Evolutionary conservation across 352 stramenopile genomes (phyloP), one percentile per base, ranked within the genome.

Genomic region (Hyaloperonospora brassicae): DNA sequence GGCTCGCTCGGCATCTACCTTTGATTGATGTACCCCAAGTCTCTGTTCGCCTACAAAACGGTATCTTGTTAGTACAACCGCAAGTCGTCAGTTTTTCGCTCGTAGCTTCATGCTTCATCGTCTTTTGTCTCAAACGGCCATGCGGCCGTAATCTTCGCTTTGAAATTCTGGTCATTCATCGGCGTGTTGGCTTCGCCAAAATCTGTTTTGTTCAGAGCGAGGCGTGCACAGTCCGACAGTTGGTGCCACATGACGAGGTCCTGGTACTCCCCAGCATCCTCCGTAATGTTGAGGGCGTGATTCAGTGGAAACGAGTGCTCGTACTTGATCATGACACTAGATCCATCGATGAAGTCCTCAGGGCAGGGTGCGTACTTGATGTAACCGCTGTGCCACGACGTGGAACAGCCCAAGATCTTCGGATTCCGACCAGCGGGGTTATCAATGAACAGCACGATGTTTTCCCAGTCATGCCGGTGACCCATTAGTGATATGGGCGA

Each of bases 381-480:
- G 49, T 63, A 68, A 6, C 55, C 55, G 35, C 47, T 61, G 52
- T 72, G 64, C 2, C 46, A 57, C 22, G 64, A 72, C 11, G 53
- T 40, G 1, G 64, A 50, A 14, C 56, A 61, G 3, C 8, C 59
- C 5, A 66, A 5, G 23, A 68, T 68, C 47, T 43, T 66, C 4
- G 59, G 64, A 8, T 65, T 47, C 1, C 24, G 21, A 1, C 47
- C 34, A 22, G 52, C 52, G 1, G 59, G 64, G 47, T 72, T 71
- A 50, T 70, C 55, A 42, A 79, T 68, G 36, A 62, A 79, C 34
- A 79, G 55, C 0, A 75, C 54, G 23, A 73, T 36, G 24, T 74
- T 57, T 51, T 74, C 65, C 65, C 65, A 78, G 52, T 74, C 62
- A 44, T 78, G 69, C 10, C 69, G 65, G 57, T 78, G 65, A 10